Evolutionary conservation across 305 asterid species (phyloP).

Genomic region (Fraxinus ornus): DNA sequence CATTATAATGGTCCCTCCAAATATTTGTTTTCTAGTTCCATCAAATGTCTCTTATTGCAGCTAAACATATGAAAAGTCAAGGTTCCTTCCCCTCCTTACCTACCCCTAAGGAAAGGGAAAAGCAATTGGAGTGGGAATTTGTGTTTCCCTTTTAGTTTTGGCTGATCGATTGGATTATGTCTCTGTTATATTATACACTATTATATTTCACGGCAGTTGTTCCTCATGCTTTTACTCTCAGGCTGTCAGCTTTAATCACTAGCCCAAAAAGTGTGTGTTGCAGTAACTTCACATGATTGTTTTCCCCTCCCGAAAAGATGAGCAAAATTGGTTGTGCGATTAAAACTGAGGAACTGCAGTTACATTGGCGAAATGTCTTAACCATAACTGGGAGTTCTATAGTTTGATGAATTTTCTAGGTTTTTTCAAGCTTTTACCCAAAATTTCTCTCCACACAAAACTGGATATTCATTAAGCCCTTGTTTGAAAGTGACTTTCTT

Average conservation of each 20-base stretch:
- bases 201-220: not conserved
- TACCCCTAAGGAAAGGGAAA: not conserved
- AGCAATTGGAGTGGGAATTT: not conserved
- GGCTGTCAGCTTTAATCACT: not conserved
- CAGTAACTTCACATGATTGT: not conserved
- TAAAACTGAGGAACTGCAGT: not conserved
- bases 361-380: not conserved
- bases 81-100: not conserved
- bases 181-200: not conserved
- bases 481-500: not conserved
- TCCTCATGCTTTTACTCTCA: not conserved
- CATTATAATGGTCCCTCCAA: too few relatives aligned
- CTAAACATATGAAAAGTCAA: too few relatives aligned
- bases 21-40: too few relatives aligned
- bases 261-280: not conserved
- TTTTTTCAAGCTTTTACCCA: not conserved
- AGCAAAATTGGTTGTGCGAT: not conserved
- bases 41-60: too few relatives aligned
- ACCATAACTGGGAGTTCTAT: not conserved
- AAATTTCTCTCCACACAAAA: not conserved
- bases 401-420: not conserved
- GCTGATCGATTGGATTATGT: not conserved
- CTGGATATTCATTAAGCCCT: not conserved
- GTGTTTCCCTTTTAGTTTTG: not conserved
- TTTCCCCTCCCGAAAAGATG: not conserved